Conservation (phyloP, 495 filamentous ascomycete genomes). For the Talaromyces liani region DNA sequence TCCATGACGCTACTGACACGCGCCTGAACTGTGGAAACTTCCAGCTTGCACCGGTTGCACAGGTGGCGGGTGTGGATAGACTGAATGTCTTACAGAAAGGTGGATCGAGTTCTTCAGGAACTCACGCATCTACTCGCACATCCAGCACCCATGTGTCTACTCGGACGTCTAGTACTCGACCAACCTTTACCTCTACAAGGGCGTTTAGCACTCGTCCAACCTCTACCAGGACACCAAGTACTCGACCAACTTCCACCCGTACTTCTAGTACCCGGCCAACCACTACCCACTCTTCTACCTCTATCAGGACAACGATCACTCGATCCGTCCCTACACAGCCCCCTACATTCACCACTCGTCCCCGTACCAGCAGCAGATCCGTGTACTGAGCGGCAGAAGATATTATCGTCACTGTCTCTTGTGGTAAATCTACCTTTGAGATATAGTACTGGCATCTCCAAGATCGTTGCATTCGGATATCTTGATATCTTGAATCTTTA, state of each 20-base stretch:
- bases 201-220: neutral
- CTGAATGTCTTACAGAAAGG: neutral
- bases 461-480: neutral
- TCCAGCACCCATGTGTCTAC: neutral
- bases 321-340: too few species aligned
- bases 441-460: neutral
- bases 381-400: neutral
- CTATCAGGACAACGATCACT: neutral
- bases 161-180: neutral
- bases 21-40: conserved; percentile 29
- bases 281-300: neutral
- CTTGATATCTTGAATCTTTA: neutral
- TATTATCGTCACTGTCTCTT: neutral
- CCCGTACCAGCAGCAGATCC: neutral
- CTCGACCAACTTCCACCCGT: neutral
- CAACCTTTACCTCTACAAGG: neutral
- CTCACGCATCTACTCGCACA: neutral
- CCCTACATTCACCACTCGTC: neutral
- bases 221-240: neutral
- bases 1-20: conserved; percentile 43
- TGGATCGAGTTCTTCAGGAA: neutral
- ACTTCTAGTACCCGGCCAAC: neutral
- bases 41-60: neutral
- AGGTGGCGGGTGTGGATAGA: neutral
- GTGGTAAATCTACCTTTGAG: neutral